Evolutionary conservation across 768 basidiomycete species (phyloP).

Genomic region (Phlebiopsis gigantea): DNA sequence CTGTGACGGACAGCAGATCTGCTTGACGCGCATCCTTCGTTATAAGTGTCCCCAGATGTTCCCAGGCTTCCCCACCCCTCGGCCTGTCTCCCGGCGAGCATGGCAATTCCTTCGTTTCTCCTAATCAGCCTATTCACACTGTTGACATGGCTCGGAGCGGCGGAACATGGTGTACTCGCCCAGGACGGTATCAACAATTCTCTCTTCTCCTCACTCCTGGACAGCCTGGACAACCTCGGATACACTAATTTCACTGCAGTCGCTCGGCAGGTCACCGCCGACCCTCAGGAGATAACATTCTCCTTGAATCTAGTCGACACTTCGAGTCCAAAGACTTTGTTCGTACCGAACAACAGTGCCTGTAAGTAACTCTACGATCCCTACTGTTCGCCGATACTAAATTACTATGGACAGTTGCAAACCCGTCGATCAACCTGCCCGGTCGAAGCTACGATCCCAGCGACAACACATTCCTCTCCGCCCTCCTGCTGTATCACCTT

Average conservation of each 20-base stretch:
- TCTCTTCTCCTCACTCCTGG: neutral
- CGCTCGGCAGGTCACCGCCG: neutral
- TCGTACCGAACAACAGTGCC: slow-evolving; percentile 3
- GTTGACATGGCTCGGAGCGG: neutral
- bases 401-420: neutral
- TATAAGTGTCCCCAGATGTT: neutral
- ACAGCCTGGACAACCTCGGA: neutral
- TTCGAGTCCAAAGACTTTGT: neutral
- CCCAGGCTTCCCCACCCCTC: neutral
- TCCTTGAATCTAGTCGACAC: neutral
- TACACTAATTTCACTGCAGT: slow-evolving; percentile 1
- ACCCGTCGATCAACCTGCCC: neutral
- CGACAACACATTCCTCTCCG: neutral
- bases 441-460: neutral
- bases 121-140: neutral
- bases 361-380: neutral
- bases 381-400: neutral
- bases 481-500: slow-evolving; percentile 2
- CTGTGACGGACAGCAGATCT: too few species aligned
- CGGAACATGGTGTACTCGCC: too few species aligned
- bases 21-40: too few species aligned
- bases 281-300: neutral
- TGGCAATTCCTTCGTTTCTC: neutral
- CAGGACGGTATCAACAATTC: too few species aligned
- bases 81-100: slow-evolving; percentile 10